These are phyloP conservation scores for Blastobotrys peoriensis DNA, from an alignment of 805 yeast species.

Conservation along the genomic window DNA sequence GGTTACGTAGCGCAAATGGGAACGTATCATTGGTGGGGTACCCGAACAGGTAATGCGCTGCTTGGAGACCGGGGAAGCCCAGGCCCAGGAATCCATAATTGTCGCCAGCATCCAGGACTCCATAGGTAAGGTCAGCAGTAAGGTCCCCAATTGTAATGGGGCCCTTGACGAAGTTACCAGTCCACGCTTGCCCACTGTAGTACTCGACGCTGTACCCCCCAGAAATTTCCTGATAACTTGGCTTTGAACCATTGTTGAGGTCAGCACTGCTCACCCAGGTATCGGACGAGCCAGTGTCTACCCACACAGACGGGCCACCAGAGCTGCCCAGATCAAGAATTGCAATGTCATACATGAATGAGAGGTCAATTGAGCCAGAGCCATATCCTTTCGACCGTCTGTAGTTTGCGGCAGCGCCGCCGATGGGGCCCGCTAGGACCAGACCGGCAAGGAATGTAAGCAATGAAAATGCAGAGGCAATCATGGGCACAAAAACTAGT, in stretches of 20 bases:
- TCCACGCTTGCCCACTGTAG: conserved; percentile 42
- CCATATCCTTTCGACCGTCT: too few relatives aligned
- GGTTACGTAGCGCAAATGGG: conserved; percentile 39
- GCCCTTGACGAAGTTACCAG: conserved; percentile 67
- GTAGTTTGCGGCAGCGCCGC: too few relatives aligned
- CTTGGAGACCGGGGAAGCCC: conserved; percentile 27
- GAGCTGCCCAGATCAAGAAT: conserved; percentile 24
- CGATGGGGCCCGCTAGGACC: too few relatives aligned
- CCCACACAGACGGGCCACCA: conserved; percentile 13
- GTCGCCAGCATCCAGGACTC: conserved; percentile 49
- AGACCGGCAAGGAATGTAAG: too few relatives aligned
- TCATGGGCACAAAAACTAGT: too few relatives aligned
- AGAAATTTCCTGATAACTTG: conserved; percentile 11
- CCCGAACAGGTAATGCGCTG: conserved; percentile 12
- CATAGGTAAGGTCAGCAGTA: conserved; percentile 57
- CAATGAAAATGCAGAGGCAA: too few relatives aligned
- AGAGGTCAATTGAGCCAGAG: not conserved
- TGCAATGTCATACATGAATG: not conserved
- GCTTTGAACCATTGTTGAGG: conserved; percentile 10
- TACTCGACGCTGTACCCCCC: conserved; percentile 21
- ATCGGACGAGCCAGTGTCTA: conserved; percentile 48
- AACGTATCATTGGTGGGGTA: conserved; percentile 20
- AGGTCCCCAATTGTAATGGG: conserved; percentile 46
- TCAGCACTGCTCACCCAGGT: conserved; percentile 37
- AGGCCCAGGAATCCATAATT: conserved; percentile 41